These are phyloP conservation scores for Eimeria tenella DNA, from an alignment of 169 alveolate genomes.

Conservation along the genomic window DNA sequence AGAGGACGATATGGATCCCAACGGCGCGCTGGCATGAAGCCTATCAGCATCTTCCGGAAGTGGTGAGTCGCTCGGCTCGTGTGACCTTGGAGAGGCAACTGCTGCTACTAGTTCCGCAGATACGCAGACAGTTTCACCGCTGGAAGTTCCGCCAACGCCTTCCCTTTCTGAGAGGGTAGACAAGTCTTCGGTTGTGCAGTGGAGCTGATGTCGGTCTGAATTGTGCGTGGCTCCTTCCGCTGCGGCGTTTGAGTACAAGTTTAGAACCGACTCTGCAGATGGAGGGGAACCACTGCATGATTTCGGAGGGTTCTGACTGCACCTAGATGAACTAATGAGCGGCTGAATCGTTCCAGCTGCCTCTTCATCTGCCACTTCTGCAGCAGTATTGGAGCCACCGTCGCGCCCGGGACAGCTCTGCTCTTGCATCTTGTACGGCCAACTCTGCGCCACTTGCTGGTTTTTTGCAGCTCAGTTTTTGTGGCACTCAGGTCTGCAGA, in stretches of 20 bases:
- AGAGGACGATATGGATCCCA: neutral
- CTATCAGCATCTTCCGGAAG: neutral
- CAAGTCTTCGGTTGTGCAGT: neutral
- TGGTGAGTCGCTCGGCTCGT: neutral
- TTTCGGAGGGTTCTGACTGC: no score
- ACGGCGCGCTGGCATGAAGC: neutral
- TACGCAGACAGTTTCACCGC: neutral
- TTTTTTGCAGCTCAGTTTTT: no score
- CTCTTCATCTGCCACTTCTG: neutral
- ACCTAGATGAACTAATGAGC: no score
- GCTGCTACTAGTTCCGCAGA: conserved; percentile 1
- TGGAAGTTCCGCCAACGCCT: no score
- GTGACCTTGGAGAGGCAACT: neutral
- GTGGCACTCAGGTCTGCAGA: no score
- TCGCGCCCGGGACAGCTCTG: neutral
- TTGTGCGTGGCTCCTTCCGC: neutral
- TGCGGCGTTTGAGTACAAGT: no score
- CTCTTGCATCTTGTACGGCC: neutral
- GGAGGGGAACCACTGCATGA: no score
- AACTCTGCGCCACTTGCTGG: neutral
- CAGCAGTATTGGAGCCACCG: neutral
- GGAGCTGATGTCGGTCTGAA: neutral
- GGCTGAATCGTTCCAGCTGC: neutral
- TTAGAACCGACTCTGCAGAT: no score
- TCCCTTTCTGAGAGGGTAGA: no score